phyloP scores from a whole-genome alignment of 2,329 filamentous ascomycete species.

The Botrytis squamosa region DNA sequence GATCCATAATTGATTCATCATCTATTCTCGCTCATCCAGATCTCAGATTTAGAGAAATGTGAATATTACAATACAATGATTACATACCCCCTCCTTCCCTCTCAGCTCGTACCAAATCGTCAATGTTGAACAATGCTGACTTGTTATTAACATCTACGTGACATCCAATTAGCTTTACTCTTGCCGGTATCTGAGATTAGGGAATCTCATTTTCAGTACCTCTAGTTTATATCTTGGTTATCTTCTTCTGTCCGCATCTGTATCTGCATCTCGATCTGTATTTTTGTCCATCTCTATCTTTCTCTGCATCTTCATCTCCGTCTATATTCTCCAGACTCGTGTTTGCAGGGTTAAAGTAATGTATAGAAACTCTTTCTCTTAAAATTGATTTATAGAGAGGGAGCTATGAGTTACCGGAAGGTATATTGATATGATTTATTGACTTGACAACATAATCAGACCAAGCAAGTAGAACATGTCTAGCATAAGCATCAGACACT shows the following conservation, averaged over 20 bases:
- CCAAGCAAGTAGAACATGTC: too few species aligned
- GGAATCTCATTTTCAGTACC: neutral
- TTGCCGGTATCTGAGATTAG: neutral
- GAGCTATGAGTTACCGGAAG: too few species aligned
- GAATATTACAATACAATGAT: neutral
- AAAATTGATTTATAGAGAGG: too few species aligned
- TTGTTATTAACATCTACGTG: neutral
- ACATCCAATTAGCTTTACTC: neutral
- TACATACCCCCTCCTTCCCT: neutral
- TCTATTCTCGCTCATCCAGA: neutral
- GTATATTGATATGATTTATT: too few species aligned
- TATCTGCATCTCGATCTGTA: neutral
- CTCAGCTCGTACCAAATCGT: neutral
- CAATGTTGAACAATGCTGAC: fast-evolving
- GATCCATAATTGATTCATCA: too few species aligned
- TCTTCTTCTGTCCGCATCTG: neutral
- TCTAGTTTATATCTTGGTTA: neutral
- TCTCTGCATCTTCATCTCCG: too few species aligned
- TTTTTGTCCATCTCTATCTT: too few species aligned
- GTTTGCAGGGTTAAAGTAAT: fast-evolving
- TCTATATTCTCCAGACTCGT: fast-evolving
- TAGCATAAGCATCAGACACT: too few species aligned
- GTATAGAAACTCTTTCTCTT: neutral
- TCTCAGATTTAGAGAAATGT: neutral
- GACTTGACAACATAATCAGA: too few species aligned